Conservation (phyloP, 495 filamentous ascomycete species). For the Pyrenopolyporus hunteri region DNA sequence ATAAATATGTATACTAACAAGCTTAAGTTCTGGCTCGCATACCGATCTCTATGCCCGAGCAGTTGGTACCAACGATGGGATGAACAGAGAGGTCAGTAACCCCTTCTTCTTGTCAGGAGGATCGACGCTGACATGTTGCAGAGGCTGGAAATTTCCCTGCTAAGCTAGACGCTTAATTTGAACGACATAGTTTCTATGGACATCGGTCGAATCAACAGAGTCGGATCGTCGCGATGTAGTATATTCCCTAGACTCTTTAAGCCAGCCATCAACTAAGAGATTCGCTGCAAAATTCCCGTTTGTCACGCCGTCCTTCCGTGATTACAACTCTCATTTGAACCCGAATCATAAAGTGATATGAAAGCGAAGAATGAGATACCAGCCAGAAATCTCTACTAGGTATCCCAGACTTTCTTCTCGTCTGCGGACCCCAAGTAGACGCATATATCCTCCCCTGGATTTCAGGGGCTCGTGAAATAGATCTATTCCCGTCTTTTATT, state of each 20-base stretch:
- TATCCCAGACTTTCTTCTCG: no score
- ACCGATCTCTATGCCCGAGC: constrained; percentile 95
- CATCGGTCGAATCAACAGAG: constrained; percentile 15
- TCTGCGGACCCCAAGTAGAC: no score
- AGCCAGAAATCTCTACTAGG: no score
- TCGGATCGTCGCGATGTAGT: constrained; percentile 38
- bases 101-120: not conserved
- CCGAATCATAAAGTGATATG: no score
- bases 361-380: not conserved
- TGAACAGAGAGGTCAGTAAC: constrained; percentile 84
- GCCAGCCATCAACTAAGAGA: constrained; percentile 29
- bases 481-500: no score
- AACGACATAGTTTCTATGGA: constrained; percentile 44
- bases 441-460: no score
- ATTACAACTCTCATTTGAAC: no score
- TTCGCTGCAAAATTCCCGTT: constrained; percentile 8
- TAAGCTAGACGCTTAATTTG: constrained; percentile 59
- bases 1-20: constrained; percentile 28
- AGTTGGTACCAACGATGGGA: constrained; percentile 96
- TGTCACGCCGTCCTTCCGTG: constrained; percentile 4
- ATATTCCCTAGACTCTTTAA: constrained; percentile 35
- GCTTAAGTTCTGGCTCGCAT: constrained; percentile 90
- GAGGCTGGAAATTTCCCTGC: constrained; percentile 92
- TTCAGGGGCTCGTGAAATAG: no score
- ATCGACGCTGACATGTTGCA: constrained; percentile 48